Base-by-base conservation (phyloP, 2,329 filamentous ascomycete species). In the Xylaria sp. region DNA sequence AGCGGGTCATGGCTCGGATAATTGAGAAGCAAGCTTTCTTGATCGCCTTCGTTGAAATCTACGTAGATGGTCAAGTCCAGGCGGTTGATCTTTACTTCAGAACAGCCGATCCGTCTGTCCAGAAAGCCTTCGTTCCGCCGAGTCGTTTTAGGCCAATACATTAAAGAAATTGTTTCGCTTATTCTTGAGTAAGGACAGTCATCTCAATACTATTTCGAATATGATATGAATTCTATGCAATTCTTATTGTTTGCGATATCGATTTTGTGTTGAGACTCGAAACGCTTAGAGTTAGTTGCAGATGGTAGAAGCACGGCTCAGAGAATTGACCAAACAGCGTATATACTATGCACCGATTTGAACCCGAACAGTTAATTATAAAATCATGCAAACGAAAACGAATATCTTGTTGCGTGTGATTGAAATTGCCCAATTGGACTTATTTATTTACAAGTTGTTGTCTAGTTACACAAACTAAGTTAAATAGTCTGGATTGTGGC, bases 401-500 rank as follows among this genome's bases (percentile, higher is more conserved):
- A 27, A 27, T 27, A 4, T 4, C 2, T 27, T 27, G 24, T 27
- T 4, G 4, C 4, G 24, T 27, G 24, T 27, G 24, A 27, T 27
- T 27, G 24, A 27, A 27, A 27, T 27, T 27, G 24, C 24, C 24
- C 24, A 27, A 27, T 27, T 27, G 24, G 24, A 27, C 24, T 27
- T 27, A 27, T 27, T 27, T 27, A 27, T 27, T 27, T 27, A 27
- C 24, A 27, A 27, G 24, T 27, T 27, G 42, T 6, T 47, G 14
- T 19, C 42, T 7, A 19, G 30, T 19, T 36, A 17, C 7, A 12
- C 8, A 47, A 47, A 32, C 12, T 56, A 8, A 9, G 30, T 54
- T 12, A 32, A 27, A 24, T n/a, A 54, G n/a, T 19, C n/a, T 58
- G 11, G 39, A 54, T 34, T 63, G 61, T 63, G 61, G 61, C 61